Base-by-base conservation (phyloP, 805 yeast genomes). In the Blastobotrys chiropterorum region DNA sequence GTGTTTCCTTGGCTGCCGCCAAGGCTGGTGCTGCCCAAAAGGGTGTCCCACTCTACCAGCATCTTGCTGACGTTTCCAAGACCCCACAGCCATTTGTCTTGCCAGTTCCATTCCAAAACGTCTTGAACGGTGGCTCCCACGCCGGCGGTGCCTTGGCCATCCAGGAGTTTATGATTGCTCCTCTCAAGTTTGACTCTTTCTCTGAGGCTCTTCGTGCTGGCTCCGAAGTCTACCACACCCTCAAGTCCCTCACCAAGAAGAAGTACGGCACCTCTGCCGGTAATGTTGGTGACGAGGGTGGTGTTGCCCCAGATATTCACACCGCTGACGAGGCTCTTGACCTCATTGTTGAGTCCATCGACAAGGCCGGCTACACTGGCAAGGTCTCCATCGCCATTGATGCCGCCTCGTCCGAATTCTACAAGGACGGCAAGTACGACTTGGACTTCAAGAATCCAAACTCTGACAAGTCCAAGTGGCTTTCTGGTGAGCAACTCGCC, bases 251-350 rank as follows among this genome's bases (percentile, higher is more conserved):
- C 68, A 85, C 98, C 74, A 87, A 88, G 83, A 85, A 88, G 84
- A 80, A 78, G 74, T 94, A 92, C 85, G 99, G 99, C 72, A 85
- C 88, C 71, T 85, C 95, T 59, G 99, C 99, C 68, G 98, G 97
- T 78, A 92, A 92, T 80, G 99, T 92, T 72, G 99, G 99, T 83
- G 99, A 92, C 77, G 99, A 92, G 82, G 99, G 99, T 86, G 99
- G 99, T 84, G 97, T 92, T 80, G 99, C 99, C 68, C 99, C 99
- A 76, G 88, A 90, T 76, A 84, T 94, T 64, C 81, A 85, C 63
- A 82, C 97, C 66, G 92, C 99, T 71, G 87, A 82, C 75, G 98
- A 92, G 83, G 99, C 98, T 66, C 80, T 92, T 63, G 97, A 94
- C 79, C 84, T 92, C 74, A 89, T 92, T 73, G 80, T 82, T 65